A percentile compares a stretch with the other conserved stretches of the same genome.
Evolutionary conservation across 2,329 filamentous ascomycete species (phyloP).

Genomic region (Pseudocercospora eumusae): DNA sequence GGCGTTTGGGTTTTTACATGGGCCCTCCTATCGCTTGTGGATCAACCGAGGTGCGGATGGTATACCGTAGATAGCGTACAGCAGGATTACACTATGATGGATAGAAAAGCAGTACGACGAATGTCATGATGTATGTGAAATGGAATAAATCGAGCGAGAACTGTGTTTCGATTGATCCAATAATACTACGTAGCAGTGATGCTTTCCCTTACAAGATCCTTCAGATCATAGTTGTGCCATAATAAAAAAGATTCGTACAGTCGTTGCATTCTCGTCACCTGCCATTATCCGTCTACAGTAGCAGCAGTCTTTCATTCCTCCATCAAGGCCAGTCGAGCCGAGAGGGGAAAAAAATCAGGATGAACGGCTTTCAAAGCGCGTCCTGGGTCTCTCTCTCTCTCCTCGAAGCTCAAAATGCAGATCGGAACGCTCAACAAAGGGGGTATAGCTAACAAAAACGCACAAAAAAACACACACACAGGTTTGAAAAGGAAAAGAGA

Average conservation of each 20-base stretch:
- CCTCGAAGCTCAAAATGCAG: too few relatives aligned
- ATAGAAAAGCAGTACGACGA: too few relatives aligned
- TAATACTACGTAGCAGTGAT: neutral
- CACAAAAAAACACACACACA: neutral
- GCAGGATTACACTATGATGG: slow-evolving; percentile 4
- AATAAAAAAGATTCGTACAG: slow-evolving; percentile 12
- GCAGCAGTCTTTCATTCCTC: neutral
- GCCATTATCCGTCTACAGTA: slow-evolving; percentile 12
- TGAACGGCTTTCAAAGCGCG: too few relatives aligned
- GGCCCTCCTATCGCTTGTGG: neutral
- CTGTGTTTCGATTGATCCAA: neutral
- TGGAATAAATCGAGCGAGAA: too few relatives aligned
- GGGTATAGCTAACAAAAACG: slow-evolving; percentile 21
- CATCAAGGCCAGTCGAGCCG: neutral
- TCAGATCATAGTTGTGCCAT: neutral
- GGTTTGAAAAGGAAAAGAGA: too few relatives aligned
- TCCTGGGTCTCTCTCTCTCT: too few relatives aligned
- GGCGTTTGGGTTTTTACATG: slow-evolving; percentile 19
- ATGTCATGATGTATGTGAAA: neutral
- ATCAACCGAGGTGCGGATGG: neutral
- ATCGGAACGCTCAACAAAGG: slow-evolving; percentile 14
- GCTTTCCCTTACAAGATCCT: neutral
- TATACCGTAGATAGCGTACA: neutral
- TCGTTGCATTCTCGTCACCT: slow-evolving; percentile 11
- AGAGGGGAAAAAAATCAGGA: too few relatives aligned